Conservation (phyloP, 2,329 filamentous ascomycete genomes). For the Pestalotiopsis sp. region DNA sequence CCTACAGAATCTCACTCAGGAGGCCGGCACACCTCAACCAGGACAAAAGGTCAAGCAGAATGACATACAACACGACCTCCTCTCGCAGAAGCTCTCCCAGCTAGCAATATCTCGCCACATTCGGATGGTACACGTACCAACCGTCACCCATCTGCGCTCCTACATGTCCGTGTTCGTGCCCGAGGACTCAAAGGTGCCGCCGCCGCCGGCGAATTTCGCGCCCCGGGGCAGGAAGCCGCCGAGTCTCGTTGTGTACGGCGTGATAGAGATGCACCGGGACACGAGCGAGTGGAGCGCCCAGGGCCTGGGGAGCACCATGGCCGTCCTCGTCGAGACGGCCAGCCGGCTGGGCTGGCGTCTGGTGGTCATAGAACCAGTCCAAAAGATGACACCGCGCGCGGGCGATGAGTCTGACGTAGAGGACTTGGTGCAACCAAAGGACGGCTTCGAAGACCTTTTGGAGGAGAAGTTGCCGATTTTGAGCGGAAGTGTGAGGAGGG, state of each 20-base stretch:
- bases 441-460: conserved; percentile 38
- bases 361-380: conserved; percentile 48
- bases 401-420: conserved; percentile 25
- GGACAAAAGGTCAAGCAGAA: not conserved
- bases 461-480: conserved; percentile 61
- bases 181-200: conserved; percentile 33
- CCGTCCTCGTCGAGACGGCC: conserved; percentile 63
- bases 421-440: not conserved
- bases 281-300: conserved; percentile 77
- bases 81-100: conserved; percentile 67
- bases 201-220: conserved; percentile 33
- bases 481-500: conserved; percentile 51
- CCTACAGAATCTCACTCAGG: conserved; percentile 13
- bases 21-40: not conserved
- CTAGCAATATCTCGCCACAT: conserved; percentile 69
- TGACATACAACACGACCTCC: conserved; percentile 39
- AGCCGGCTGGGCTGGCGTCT: conserved; percentile 42
- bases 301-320: conserved; percentile 64
- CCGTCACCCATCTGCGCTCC: conserved; percentile 74
- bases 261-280: conserved; percentile 64
- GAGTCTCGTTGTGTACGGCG: conserved; percentile 63
- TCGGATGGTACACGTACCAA: conserved; percentile 70
- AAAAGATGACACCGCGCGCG: conserved; percentile 11
- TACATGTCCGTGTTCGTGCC: conserved; percentile 62
- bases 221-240: conserved; percentile 27